Percentiles rank a stretch among this genome's conserved stretches.
These are phyloP conservation scores for Fusarium foetens DNA, from an alignment of 2,329 filamentous ascomycete genomes.

Conservation along the genomic window DNA sequence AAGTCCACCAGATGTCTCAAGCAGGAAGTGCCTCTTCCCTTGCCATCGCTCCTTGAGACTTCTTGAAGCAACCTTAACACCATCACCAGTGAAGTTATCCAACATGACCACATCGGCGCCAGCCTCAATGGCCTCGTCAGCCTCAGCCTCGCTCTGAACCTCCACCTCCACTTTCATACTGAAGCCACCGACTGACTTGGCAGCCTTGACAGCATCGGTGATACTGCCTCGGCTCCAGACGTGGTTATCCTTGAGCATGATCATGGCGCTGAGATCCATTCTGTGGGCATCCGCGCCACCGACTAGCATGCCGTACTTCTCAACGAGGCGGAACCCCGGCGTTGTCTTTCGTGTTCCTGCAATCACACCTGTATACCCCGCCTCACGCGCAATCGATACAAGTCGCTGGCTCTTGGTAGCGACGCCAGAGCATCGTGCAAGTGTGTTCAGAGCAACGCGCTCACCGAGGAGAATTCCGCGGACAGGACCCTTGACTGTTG, in stretches of 20 bases:
- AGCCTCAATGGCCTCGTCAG: conserved; percentile 88
- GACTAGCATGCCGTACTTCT: conserved; percentile 98
- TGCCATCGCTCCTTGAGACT: conserved; percentile 84
- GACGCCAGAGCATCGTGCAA: conserved; percentile 91
- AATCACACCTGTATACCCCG: conserved; percentile 84
- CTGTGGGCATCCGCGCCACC: conserved; percentile 92
- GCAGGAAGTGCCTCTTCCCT: conserved; percentile 76
- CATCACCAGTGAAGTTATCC: conserved; percentile 90
- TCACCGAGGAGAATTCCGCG: conserved; percentile 87
- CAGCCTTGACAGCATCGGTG: conserved; percentile 83
- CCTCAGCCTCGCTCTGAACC: conserved; percentile 87
- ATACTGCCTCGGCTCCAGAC: conserved; percentile 93
- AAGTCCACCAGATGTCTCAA: conserved; percentile 93
- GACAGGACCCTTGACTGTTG: conserved; percentile 86
- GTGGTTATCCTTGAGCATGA: conserved; percentile 99
- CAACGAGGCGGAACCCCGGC: conserved; percentile 91
- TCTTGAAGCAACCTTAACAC: conserved; percentile 77
- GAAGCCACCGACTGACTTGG: conserved; percentile 87
- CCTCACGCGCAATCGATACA: conserved; percentile 65
- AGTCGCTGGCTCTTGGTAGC: conserved; percentile 74
- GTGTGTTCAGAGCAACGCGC: conserved; percentile 88
- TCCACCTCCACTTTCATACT: conserved; percentile 96
- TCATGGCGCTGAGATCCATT: conserved; percentile 92
- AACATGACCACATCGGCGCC: conserved; percentile 98
- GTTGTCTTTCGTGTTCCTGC: conserved; percentile 98